A percentile compares a stretch with the other conserved stretches of the same genome.
phyloP scores from a whole-genome alignment of 257 asterid species.

The Solanum chmielewskii region DNA sequence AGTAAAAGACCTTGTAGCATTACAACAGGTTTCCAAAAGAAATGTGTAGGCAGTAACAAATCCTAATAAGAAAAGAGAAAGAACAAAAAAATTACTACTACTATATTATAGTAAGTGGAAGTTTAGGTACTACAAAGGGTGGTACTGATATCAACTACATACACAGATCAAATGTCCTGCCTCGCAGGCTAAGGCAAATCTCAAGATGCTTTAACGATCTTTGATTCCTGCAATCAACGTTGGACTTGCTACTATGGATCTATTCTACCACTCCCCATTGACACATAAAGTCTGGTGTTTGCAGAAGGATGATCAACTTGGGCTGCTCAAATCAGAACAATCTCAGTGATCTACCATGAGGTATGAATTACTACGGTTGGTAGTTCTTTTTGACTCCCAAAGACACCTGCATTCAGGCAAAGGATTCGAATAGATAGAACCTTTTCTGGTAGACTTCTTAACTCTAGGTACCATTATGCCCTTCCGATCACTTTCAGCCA shows the following conservation, averaged over 20 bases:
- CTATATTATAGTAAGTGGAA: background rate
- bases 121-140: background rate
- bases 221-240: background rate
- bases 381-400: slow-evolving; percentile 47
- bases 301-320: background rate
- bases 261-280: background rate
- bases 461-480: slow-evolving; percentile 54
- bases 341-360: background rate
- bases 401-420: slow-evolving; percentile 81
- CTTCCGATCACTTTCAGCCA: slow-evolving; percentile 75
- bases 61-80: background rate
- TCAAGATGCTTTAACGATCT: background rate
- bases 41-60: background rate
- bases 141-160: background rate
- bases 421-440: slow-evolving; percentile 59
- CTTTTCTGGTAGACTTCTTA: slow-evolving; percentile 65
- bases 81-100: background rate
- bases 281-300: background rate
- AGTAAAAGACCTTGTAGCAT: background rate
- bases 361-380: slow-evolving; percentile 17
- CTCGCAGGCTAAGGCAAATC: background rate
- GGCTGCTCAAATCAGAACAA: background rate
- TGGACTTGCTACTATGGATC: background rate
- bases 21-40: background rate
- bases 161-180: background rate